Conservation (phyloP, 2,329 filamentous ascomycete species). For the Lecanoromycetidae sp. region DNA sequence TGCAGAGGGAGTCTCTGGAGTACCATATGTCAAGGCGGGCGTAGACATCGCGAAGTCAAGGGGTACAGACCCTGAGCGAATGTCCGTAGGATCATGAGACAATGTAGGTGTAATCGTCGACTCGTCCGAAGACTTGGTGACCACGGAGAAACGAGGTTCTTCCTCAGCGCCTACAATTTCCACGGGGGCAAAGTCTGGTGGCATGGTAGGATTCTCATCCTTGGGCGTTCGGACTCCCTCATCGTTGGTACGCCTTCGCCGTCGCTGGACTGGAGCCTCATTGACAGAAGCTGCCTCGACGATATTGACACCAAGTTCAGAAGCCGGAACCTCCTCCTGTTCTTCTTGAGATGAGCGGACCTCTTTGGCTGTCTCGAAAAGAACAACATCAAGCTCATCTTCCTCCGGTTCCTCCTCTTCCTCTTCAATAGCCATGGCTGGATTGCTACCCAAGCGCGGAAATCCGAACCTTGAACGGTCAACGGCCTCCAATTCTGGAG, state of each 20-base stretch:
- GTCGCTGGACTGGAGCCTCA: constrained; percentile 7
- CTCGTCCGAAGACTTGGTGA: constrained; percentile 17
- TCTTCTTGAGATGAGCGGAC: not conserved
- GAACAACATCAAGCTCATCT: not conserved
- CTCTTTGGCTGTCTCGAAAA: not conserved
- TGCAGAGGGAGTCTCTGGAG: constrained; percentile 28
- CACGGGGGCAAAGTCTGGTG: not conserved
- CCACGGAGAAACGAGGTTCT: constrained; percentile 15
- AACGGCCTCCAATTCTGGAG: constrained; percentile 37
- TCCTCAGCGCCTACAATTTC: constrained; percentile 18
- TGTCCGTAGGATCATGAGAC: constrained; percentile 8
- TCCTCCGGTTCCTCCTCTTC: constrained; percentile 41
- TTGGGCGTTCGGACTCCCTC: not conserved
- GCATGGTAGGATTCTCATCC: not conserved
- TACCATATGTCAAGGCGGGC: constrained; percentile 30
- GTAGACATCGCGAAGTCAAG: constrained; percentile 29
- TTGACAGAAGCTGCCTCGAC: constrained; percentile 10
- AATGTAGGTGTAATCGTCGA: constrained; percentile 13
- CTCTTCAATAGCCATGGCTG: constrained; percentile 35
- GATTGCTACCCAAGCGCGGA: constrained; percentile 28
- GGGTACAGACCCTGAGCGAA: constrained; percentile 31
- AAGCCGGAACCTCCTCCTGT: not conserved
- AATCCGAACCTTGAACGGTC: constrained; percentile 31
- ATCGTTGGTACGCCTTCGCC: not conserved
- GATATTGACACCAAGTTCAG: constrained; percentile 16